These are phyloP conservation scores for Stenogyne calaminthoides DNA, from an alignment of 305 asterid species.

Conservation along the genomic window DNA sequence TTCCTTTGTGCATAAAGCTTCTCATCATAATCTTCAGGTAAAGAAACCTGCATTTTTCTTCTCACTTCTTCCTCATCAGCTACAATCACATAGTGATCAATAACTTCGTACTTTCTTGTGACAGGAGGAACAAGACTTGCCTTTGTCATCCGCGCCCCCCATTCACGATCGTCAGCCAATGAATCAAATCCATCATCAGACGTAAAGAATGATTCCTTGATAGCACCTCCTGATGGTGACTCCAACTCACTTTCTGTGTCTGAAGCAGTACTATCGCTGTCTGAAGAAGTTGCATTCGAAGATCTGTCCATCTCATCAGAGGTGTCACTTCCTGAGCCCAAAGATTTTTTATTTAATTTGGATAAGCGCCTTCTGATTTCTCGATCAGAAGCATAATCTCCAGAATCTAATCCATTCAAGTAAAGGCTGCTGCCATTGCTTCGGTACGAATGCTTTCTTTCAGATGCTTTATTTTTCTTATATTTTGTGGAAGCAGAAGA, in stretches of 20 bases:
- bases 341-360: conserved; percentile 72
- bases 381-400: conserved; percentile 86
- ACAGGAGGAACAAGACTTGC: conserved; percentile 98
- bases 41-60: conserved; percentile 93
- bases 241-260: conserved; percentile 84
- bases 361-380: conserved; percentile 88
- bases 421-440: conserved; percentile 59
- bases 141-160: conserved; percentile 99
- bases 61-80: conserved; percentile 95
- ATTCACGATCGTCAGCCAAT: conserved; percentile 92
- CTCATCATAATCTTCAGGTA: conserved; percentile 91
- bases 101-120: conserved; percentile 91
- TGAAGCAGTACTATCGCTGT: conserved; percentile 76
- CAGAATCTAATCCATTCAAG: conserved; percentile 64
- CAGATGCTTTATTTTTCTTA: conserved; percentile 70
- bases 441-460: conserved; percentile 62
- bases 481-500: conserved; percentile 63
- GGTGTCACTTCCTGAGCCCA: conserved; percentile 89
- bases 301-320: conserved; percentile 80
- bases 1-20: conserved; percentile 80
- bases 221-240: conserved; percentile 54
- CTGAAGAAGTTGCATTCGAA: conserved; percentile 66
- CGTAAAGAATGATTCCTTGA: conserved; percentile 50
- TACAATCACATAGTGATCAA: conserved; percentile 87
- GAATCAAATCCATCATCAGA: conserved; percentile 85